Evolutionary conservation across 768 basidiomycete genomes (phyloP).

Genomic region (Calvatia gigantea): DNA sequence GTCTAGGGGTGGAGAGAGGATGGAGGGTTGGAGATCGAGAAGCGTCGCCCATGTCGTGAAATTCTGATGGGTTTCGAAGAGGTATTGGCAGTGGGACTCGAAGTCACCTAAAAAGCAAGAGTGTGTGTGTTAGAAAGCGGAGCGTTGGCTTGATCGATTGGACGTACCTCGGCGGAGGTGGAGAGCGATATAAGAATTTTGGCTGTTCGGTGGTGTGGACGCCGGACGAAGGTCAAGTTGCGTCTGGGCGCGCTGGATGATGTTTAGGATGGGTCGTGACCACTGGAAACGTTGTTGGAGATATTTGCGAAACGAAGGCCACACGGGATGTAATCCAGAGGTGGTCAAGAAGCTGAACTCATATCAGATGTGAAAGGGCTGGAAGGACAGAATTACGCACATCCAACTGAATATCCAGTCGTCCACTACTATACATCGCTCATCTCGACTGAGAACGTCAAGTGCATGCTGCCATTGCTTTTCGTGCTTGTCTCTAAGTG

Average conservation of each 20-base stretch:
- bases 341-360: constrained; percentile 36
- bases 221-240: constrained; percentile 28
- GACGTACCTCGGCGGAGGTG: constrained; percentile 42
- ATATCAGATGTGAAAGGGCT: neutral
- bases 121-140: neutral
- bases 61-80: no score
- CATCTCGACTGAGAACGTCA: constrained; percentile 25
- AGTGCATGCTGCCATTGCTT: constrained; percentile 36
- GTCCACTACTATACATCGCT: constrained; percentile 41
- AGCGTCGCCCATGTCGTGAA: constrained; percentile 50
- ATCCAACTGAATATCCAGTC: constrained; percentile 42
- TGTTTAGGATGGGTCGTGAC: constrained; percentile 30
- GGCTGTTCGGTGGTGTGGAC: constrained; percentile 18
- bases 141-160: neutral
- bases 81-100: constrained; percentile 40
- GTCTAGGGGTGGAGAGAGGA: constrained; percentile 34
- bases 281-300: constrained; percentile 33
- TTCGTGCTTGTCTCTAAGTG: constrained; percentile 20
- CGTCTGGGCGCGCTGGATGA: constrained; percentile 32
- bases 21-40: constrained; percentile 28
- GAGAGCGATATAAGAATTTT: constrained; percentile 42
- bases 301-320: constrained; percentile 23
- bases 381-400: constrained; percentile 22
- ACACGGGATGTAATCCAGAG: constrained; percentile 32
- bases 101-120: constrained; percentile 33